Conservation (phyloP, 345 rosid genomes). For the Citrus australasica region DNA sequence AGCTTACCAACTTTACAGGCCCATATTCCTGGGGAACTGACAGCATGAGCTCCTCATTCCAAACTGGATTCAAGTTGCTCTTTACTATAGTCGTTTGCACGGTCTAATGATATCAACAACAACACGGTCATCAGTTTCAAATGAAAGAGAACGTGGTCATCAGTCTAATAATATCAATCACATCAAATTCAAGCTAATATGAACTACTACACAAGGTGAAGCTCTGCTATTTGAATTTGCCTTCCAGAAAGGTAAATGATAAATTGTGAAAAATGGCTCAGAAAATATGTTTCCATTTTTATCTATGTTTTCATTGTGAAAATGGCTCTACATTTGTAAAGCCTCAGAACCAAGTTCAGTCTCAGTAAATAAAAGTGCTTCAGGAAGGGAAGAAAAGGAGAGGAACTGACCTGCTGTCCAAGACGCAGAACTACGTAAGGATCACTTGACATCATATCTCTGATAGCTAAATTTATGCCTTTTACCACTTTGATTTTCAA, state of each 20-base stretch:
- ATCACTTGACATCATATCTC: slow-evolving; percentile 97
- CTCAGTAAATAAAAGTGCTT: neutral
- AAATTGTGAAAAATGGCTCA: neutral
- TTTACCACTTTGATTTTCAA: slow-evolving; percentile 69
- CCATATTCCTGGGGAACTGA: slow-evolving; percentile 66
- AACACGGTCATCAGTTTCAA: neutral
- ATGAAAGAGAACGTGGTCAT: neutral
- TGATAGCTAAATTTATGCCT: slow-evolving; percentile 74
- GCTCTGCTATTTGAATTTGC: neutral
- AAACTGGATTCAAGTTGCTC: slow-evolving; percentile 76
- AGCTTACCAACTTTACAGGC: slow-evolving; percentile 61
- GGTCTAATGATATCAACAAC: slow-evolving; percentile 35
- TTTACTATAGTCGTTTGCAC: slow-evolving; percentile 46
- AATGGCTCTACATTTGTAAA: neutral
- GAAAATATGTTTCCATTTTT: neutral
- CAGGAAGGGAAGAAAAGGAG: neutral
- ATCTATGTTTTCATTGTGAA: neutral
- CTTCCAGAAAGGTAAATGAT: neutral
- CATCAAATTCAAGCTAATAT: neutral
- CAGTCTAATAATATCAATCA: neutral
- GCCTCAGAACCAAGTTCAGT: neutral
- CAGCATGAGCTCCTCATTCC: slow-evolving; percentile 83
- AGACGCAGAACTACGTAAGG: slow-evolving; percentile 80
- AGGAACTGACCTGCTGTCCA: slow-evolving; percentile 71
- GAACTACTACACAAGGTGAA: neutral